Base-by-base conservation (phyloP, 805 yeast genomes). In the Barnettozyma sucrosica region DNA sequence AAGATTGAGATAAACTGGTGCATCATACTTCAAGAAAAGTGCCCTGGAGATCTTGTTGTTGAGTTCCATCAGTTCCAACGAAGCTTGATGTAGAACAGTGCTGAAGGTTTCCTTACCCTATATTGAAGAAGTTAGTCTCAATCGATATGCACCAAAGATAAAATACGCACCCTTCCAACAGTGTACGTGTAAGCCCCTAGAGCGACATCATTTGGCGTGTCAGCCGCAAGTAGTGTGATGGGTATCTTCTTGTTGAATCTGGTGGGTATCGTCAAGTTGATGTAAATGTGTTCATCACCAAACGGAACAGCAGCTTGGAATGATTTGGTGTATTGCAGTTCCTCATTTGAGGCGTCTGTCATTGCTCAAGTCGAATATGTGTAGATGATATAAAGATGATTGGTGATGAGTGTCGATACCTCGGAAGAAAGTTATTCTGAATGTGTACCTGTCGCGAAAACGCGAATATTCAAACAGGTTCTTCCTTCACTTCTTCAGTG, bases 181-280 rank as follows among this genome's bases (percentile, higher is more conserved):
- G 76, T 65, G 51, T 75, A 75, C 3, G 74, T 68, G 47, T 68
- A 75, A 25, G 70, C 65, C 1, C 78, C 79, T n/a, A 75, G 53
- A 9, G 51, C 36, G 1, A 62, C 51, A 33, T 57, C 53, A 0
- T 65, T 46, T 0, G 72, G 73, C 2, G 52, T 47, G 41, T 63
- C 62, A 39, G 70, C 63, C 13, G 72, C 41, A 47, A 65, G 68
- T 0, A 67, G 34, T 0, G 69, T 56, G n/a, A 73, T 68, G 2
- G 77, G 76, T 1, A 62, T 23, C 47, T 51, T 48, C 9, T 49
- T 43, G 40, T 49, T 8, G 49, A 45, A 39, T 10, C 9, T 5
- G 14, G 37, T 20, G 5, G 59, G 58, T 4, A 56, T 23, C 1
- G 56, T 56, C 19, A 46, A 43, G 8, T 41, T 36, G 25, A 56